Evolutionary conservation across 1,284 basidiomycete genomes (phyloP).

Genomic region (Melanopsichium pennsylvanicum): DNA sequence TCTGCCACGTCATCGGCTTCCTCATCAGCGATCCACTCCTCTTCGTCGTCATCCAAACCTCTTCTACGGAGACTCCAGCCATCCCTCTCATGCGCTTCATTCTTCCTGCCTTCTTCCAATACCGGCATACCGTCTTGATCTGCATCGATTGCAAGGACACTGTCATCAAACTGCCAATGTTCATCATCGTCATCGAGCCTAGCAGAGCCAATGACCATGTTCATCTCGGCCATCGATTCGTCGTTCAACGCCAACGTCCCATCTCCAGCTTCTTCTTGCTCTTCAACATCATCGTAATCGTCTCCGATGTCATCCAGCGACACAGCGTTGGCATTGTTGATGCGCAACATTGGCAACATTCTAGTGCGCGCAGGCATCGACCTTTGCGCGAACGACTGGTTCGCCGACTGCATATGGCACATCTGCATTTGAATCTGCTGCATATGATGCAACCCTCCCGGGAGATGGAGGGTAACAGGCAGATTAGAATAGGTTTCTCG

Average conservation of each 20-base stretch:
- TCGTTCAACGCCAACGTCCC: conserved; percentile 52
- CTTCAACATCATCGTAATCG: conserved; percentile 44
- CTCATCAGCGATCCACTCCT: conserved; percentile 5
- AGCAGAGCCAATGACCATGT: conserved; percentile 55
- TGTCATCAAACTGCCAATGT: conserved; percentile 29
- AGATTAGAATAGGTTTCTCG: conserved; percentile 12
- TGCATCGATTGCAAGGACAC: conserved; percentile 13
- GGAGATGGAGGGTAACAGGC: conserved; percentile 27
- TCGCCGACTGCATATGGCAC: conserved; percentile 25
- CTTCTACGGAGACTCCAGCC: conserved; percentile 32
- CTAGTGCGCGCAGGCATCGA: neutral
- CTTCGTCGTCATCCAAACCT: conserved; percentile 9
- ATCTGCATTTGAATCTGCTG: conserved; percentile 39
- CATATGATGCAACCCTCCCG: conserved; percentile 23
- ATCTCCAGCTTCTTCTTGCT: conserved; percentile 20
- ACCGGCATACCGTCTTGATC: conserved; percentile 14
- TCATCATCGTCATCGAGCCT: conserved; percentile 35
- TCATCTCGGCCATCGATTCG: conserved; percentile 59
- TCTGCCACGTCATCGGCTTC: conserved; percentile 41
- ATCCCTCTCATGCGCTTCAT: conserved; percentile 5
- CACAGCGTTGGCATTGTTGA: conserved; percentile 45
- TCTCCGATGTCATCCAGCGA: conserved; percentile 54
- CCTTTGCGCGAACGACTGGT: conserved; percentile 9
- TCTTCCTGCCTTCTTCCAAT: neutral
- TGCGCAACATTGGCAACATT: conserved; percentile 27